These are phyloP conservation scores for Spencermartinsiella ligniputridi DNA, from an alignment of 1,139 yeast genomes.

Conservation along the genomic window DNA sequence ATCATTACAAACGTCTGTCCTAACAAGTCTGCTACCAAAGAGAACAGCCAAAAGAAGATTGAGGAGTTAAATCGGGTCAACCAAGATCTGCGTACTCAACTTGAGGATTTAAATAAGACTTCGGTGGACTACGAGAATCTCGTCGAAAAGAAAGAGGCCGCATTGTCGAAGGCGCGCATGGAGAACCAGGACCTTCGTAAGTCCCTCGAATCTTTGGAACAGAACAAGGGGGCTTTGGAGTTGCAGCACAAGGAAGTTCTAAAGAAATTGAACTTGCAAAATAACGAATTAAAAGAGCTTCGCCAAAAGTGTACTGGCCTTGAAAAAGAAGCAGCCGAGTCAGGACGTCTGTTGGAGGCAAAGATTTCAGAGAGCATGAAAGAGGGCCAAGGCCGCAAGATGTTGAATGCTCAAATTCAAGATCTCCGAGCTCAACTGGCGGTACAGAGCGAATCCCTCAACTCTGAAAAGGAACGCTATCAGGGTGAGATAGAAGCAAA, in stretches of 20 bases:
- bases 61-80: slow-evolving; percentile 49
- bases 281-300: slow-evolving; percentile 26
- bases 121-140: slow-evolving; percentile 37
- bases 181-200: slow-evolving; percentile 23
- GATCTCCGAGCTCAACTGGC: slow-evolving; percentile 23
- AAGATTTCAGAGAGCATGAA: slow-evolving; percentile 25
- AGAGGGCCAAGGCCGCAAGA: slow-evolving; percentile 23
- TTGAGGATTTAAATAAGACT: slow-evolving; percentile 37
- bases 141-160: slow-evolving; percentile 38
- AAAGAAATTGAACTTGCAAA: slow-evolving; percentile 17
- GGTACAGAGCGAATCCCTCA: slow-evolving; percentile 26
- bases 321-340: slow-evolving; percentile 27
- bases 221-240: slow-evolving; percentile 19
- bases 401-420: slow-evolving; percentile 22
- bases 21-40: slow-evolving; percentile 31
- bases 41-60: slow-evolving; percentile 39
- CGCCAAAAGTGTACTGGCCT: slow-evolving; percentile 26
- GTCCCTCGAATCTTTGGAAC: slow-evolving; percentile 18
- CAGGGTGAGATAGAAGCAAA: slow-evolving; percentile 26
- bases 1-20: not conserved
- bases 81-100: slow-evolving; percentile 38
- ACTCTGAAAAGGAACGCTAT: slow-evolving; percentile 21
- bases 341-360: slow-evolving; percentile 28
- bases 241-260: slow-evolving; percentile 17
- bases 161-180: slow-evolving; percentile 29